Base-by-base conservation (phyloP, 495 filamentous ascomycete species). In the Entonaema liquescens region DNA sequence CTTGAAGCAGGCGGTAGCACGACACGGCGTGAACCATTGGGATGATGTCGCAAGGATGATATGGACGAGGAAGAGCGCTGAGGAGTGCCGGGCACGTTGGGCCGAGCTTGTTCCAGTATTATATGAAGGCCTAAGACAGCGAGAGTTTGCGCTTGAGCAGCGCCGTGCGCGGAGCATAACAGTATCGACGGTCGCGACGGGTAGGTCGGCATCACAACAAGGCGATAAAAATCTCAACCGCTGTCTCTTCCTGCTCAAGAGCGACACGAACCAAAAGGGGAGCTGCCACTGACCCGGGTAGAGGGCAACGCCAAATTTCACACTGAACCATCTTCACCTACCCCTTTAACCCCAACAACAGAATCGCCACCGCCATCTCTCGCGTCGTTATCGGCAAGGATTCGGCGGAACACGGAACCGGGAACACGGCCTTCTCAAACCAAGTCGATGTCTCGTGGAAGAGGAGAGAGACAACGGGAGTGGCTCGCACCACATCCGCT, bases 1-100 rank as follows among this genome's bases (percentile, higher is more conserved):
- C 13, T 13, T 72, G n/a, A 72, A 61, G 65, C 25, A 68, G 31
- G 70, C 59, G 1, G 65, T 72, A 5, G 65, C 55, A 8, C 60
- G 36, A 5, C 11, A 72, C 44, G 70, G 70, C 35, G 65, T 72
- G 8, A 57, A 25, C 44, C 65, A 33, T 5, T 72, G 70, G 70
- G 60, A 68, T 12, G 65, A 68, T n/a, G 70, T 72, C 0, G 70
- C 70, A 2, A 65, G 25, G 44, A 12, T 62, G 26, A 40, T 68
- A 19, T 72, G 70, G 70, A 65, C 70, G 40, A 35, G 38, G 42
- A 59, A 57, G 29, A 60, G 50, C 26, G 59, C 69, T 8, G 64
- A 64, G 5, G 64, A 72, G 3, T 71, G 68, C 53, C 57, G 63
- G 12, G 58, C 49, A 1, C 38, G 63, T 4, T 71, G 68, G 68